phyloP scores from a whole-genome alignment of 2,329 filamentous ascomycete species.

The Nemania sp. region DNA sequence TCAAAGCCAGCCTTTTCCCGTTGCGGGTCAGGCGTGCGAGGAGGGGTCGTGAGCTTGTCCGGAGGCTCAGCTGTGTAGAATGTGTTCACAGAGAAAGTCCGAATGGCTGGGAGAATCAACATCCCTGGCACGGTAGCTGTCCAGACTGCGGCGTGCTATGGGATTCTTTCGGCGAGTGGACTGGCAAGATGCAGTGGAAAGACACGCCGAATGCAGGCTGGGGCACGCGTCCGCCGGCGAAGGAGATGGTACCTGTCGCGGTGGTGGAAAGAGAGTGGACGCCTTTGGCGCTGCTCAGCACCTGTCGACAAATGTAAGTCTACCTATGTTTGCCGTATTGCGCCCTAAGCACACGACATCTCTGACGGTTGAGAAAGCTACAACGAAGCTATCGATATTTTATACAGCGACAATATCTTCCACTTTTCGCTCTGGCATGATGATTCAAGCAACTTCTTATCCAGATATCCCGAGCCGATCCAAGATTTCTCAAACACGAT shows the following conservation, averaged over 20 bases:
- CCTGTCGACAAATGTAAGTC: constrained; percentile 15
- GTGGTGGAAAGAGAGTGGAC: background rate
- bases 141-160: constrained; percentile 10
- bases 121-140: background rate
- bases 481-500: constrained; percentile 3
- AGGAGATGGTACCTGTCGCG: background rate
- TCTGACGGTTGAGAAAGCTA: constrained; percentile 8
- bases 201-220: background rate
- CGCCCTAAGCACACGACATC: background rate
- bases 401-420: constrained; percentile 9
- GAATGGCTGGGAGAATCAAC: constrained; percentile 10
- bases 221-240: background rate
- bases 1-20: background rate
- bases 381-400: constrained; percentile 7
- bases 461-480: background rate
- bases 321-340: constrained; percentile 2
- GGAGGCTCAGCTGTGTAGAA: constrained; percentile 10
- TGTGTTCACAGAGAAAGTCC: constrained; percentile 7
- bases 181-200: constrained; percentile 2
- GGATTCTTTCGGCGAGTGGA: constrained; percentile 5
- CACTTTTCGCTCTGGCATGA: background rate
- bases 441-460: background rate
- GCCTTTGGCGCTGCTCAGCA: constrained; percentile 9
- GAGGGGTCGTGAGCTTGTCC: background rate
- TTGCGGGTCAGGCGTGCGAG: background rate